phyloP scores from a whole-genome alignment of 768 basidiomycete species.

The Calocybe indica region DNA sequence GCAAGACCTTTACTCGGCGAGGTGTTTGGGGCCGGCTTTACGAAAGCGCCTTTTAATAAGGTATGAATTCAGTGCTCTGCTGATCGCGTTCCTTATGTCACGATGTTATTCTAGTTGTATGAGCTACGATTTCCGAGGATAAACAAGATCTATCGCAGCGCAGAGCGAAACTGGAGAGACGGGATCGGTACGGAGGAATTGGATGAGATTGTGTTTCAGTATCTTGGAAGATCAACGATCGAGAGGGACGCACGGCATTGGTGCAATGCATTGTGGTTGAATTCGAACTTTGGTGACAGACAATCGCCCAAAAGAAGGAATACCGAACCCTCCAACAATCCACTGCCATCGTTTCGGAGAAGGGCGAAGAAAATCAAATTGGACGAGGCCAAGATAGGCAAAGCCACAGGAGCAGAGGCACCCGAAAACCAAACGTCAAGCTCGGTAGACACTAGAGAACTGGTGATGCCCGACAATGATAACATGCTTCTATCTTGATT shows the following conservation, averaged over 20 bases:
- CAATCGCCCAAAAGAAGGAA: too few species aligned
- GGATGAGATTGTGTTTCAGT: slow-evolving; percentile 47
- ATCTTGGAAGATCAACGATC: slow-evolving; percentile 44
- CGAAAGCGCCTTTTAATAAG: slow-evolving; percentile 52
- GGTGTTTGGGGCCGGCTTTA: slow-evolving; percentile 79
- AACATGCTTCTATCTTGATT: too few species aligned
- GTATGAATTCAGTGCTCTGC: slow-evolving; percentile 24
- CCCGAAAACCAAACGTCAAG: too few species aligned
- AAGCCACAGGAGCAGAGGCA: too few species aligned
- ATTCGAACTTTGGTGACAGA: slow-evolving; percentile 9
- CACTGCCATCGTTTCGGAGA: too few species aligned
- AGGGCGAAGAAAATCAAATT: too few species aligned
- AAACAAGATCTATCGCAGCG: slow-evolving; percentile 55
- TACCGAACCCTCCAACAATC: too few species aligned
- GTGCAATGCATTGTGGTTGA: slow-evolving; percentile 28
- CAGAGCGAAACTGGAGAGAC: slow-evolving; percentile 64
- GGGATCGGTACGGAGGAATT: slow-evolving; percentile 42
- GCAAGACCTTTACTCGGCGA: slow-evolving; percentile 62
- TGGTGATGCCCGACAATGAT: too few species aligned
- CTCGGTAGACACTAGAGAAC: too few species aligned
- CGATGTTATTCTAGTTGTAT: slow-evolving; percentile 50
- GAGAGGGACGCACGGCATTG: slow-evolving; percentile 47
- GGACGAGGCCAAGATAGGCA: too few species aligned
- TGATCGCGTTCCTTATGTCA: not conserved
- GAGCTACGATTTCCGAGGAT: slow-evolving; percentile 82